Percentiles rank a stretch among this genome's conserved stretches.
These are phyloP conservation scores for Kodamaea lidongshanica DNA, from an alignment of 805 yeast species.

Conservation along the genomic window DNA sequence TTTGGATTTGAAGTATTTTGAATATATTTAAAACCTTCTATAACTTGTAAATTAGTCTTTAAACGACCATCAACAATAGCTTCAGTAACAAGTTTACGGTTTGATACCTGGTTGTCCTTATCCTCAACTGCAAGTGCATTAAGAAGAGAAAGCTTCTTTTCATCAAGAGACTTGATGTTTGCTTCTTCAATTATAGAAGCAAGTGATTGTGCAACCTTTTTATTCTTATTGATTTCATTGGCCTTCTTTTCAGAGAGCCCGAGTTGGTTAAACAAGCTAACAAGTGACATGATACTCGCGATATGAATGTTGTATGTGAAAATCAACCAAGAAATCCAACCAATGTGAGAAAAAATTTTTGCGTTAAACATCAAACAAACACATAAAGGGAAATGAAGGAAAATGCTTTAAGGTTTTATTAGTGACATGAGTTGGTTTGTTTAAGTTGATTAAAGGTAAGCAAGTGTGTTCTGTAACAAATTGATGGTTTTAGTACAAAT, in stretches of 20 bases:
- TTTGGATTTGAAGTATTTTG: constrained; percentile 43
- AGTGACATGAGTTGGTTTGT: no score
- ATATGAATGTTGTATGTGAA: no score
- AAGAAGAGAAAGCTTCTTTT: constrained; percentile 54
- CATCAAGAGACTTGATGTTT: constrained; percentile 39
- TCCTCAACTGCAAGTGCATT: constrained; percentile 73
- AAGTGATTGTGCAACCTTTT: constrained; percentile 72
- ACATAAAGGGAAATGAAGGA: no score
- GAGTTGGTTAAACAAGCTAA: constrained; percentile 38
- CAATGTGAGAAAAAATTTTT: no score
- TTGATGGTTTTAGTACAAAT: no score
- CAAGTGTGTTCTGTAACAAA: no score
- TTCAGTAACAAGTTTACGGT: constrained; percentile 47
- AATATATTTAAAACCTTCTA: constrained; percentile 73
- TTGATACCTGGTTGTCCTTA: constrained; percentile 50
- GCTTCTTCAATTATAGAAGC: constrained; percentile 47
- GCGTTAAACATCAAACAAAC: no score
- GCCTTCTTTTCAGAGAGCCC: constrained; percentile 73
- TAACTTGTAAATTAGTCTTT: constrained; percentile 65
- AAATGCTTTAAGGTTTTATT: no score
- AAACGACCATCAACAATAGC: constrained; percentile 63
- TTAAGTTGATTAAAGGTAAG: no score
- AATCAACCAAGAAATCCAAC: no score
- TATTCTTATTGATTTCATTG: constrained; percentile 77
- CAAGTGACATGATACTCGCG: no score